These are phyloP conservation scores for Acidiella bohemica DNA, from an alignment of 495 filamentous ascomycete species.

Conservation along the genomic window DNA sequence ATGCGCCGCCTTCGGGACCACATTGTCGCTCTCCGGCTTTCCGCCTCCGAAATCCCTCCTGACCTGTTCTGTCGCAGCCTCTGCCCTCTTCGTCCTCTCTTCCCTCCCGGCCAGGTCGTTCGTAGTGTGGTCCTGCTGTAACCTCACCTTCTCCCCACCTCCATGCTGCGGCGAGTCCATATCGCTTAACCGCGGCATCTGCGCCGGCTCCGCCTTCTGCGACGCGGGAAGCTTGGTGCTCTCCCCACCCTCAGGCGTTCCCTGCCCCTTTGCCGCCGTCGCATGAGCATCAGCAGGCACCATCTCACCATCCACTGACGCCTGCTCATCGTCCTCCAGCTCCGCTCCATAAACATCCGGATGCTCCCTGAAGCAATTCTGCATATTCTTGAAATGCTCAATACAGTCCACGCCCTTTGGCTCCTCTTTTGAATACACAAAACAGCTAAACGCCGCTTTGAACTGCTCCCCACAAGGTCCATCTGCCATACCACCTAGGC, in stretches of 20 bases:
- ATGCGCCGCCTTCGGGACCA: slow-evolving; percentile 7
- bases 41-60: slow-evolving; percentile 1
- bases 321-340: slow-evolving; percentile 63
- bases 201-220: not conserved
- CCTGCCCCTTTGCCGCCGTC: too few relatives aligned
- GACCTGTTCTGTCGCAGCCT: slow-evolving; percentile 4
- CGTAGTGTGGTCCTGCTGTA: not conserved
- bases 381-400: slow-evolving; percentile 94
- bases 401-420: slow-evolving; percentile 99
- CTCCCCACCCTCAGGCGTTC: too few relatives aligned
- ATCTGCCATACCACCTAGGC: slow-evolving; percentile 91
- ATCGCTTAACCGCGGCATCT: not conserved
- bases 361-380: slow-evolving; percentile 85
- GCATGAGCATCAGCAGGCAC: too few relatives aligned
- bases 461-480: slow-evolving; percentile 95
- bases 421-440: slow-evolving; percentile 84
- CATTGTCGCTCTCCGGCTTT: not conserved
- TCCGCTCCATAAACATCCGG: slow-evolving; percentile 90
- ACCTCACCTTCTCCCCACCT: not conserved
- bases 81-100: slow-evolving; percentile 3
- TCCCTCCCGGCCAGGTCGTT: not conserved
- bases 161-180: not conserved
- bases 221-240: too few relatives aligned
- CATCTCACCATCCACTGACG: not conserved
- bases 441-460: slow-evolving; percentile 90